A percentile compares a stretch with the other conserved stretches of the same genome.
phyloP scores from a whole-genome alignment of 495 filamentous ascomycete species.

The Viridothelium virens region DNA sequence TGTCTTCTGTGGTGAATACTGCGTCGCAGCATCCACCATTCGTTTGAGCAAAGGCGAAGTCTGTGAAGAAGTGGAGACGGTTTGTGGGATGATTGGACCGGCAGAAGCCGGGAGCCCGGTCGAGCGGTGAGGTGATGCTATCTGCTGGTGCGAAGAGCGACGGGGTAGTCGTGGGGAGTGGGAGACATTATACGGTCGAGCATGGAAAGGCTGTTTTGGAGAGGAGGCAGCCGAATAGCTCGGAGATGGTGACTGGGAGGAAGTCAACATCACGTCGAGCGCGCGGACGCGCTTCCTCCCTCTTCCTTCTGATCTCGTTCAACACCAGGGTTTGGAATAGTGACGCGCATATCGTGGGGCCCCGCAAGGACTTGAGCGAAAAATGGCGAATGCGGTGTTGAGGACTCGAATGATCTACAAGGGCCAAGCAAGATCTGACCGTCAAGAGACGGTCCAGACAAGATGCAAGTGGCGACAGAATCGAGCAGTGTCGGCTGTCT shows the following conservation, averaged over 20 bases:
- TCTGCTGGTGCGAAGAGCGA: background rate
- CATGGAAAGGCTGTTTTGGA: conserved; percentile 23
- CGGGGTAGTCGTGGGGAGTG: conserved; percentile 17
- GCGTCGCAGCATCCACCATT: conserved; percentile 7
- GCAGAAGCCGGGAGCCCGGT: conserved; percentile 1
- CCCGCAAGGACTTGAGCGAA: background rate
- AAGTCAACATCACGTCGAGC: conserved; percentile 1
- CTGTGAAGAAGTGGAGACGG: background rate
- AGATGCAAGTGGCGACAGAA: background rate
- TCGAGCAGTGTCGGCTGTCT: background rate
- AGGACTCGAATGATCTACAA: background rate
- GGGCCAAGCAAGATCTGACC: no score
- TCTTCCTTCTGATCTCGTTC: conserved; percentile 7
- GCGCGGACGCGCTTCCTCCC: conserved; percentile 3
- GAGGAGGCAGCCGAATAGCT: conserved; percentile 25
- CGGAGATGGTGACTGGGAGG: conserved; percentile 19
- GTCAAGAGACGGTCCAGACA: background rate
- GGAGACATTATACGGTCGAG: conserved; percentile 18
- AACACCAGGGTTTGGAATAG: background rate
- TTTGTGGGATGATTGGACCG: background rate
- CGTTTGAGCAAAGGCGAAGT: background rate
- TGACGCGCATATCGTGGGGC: background rate
- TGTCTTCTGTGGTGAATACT: conserved; percentile 6
- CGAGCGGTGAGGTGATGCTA: conserved; percentile 8
- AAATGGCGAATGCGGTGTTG: background rate